Evolutionary conservation across 345 rosid species (phyloP).

Genomic region (Viola odorata): DNA sequence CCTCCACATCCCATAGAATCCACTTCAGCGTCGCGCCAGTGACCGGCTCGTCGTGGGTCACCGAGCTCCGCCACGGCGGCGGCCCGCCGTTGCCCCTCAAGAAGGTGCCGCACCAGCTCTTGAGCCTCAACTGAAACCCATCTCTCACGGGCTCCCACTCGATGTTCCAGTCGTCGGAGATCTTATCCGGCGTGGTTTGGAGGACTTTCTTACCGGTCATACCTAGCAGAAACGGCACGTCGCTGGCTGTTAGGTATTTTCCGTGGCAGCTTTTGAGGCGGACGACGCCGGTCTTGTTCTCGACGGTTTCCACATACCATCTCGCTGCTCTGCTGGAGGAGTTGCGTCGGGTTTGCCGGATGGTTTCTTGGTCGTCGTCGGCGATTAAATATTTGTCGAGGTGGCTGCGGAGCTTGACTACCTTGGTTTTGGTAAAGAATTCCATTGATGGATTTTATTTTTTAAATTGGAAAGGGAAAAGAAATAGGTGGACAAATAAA

Average conservation of each 20-base stretch:
- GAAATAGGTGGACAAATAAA: too few species aligned
- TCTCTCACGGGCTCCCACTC: conserved; percentile 45
- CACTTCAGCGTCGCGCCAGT: conserved; percentile 50
- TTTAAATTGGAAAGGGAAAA: too few species aligned
- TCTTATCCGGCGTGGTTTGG: conserved; percentile 35
- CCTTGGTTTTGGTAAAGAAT: conserved; percentile 51
- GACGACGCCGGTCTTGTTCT: conserved; percentile 30
- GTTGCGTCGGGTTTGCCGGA: conserved; percentile 73
- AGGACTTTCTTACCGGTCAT: conserved; percentile 71
- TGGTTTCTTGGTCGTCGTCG: conserved; percentile 53
- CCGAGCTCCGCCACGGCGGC: conserved; percentile 88
- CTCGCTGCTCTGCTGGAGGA: conserved; percentile 44
- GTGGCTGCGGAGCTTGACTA: conserved; percentile 74
- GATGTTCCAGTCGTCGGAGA: background rate
- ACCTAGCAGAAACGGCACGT: conserved; percentile 68
- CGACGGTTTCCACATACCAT: conserved; percentile 72
- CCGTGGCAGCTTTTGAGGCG: conserved; percentile 59
- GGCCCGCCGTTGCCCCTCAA: conserved; percentile 81
- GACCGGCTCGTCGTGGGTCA: conserved; percentile 80
- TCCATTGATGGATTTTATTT: conserved; percentile 42
- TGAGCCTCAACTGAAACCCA: conserved; percentile 58
- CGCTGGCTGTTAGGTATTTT: conserved; percentile 67
- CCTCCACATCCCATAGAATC: conserved; percentile 80
- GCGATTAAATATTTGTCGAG: conserved; percentile 76
- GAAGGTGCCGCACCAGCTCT: conserved; percentile 63